Base-by-base conservation (phyloP, 305 asterid genomes). In the Ajuga reptans region DNA sequence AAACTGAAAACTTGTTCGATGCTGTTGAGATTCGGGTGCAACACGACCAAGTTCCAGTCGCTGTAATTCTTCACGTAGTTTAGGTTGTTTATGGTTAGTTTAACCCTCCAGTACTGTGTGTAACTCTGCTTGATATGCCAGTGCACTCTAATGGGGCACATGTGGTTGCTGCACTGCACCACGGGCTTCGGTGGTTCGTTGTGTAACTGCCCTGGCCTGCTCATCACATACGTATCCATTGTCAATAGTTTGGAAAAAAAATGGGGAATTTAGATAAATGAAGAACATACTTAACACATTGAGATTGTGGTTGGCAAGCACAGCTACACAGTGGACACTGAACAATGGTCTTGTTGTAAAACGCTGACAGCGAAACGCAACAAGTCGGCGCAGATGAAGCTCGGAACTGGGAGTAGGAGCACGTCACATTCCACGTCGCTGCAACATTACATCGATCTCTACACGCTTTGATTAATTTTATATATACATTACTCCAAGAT, bases 311-410 rank as follows among this genome's bases (percentile, higher is more conserved):
- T 71, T 47, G 75, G 61, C 90, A 83, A 52, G 87, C 90, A 77
- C 95, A 84, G 36, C 87, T 50, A 58, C 92, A 83, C 52, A 84
- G 78, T 0, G 89, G 87, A 65, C 95, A 88, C 17, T 33, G 8
- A 47, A 83, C 82, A 41, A 82, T 83, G 2, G 63, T 71, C 15
- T 61, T 51, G 14, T 51, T 85, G 72, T 86, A 86, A 68, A 83
- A 88, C 6, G 92, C 79, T 9, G 91, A 87, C 55, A 87, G 73
- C 0, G 95, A 87, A 34, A 87, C 89, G 12, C 91, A 87, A 62
- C 95, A 85, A 0, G 77, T 73, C 0, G 88, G 86, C 6, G 84
- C 69, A 82, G 67, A 75, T 46, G 64, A 83, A 56, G 87, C 90
- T 49, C 81, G 14, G 73, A 75, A 72, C 54, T 84, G 87, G 0